These are phyloP conservation scores for Skeletonema marinoi DNA, from an alignment of 108 stramenopile species.

Conservation along the genomic window DNA sequence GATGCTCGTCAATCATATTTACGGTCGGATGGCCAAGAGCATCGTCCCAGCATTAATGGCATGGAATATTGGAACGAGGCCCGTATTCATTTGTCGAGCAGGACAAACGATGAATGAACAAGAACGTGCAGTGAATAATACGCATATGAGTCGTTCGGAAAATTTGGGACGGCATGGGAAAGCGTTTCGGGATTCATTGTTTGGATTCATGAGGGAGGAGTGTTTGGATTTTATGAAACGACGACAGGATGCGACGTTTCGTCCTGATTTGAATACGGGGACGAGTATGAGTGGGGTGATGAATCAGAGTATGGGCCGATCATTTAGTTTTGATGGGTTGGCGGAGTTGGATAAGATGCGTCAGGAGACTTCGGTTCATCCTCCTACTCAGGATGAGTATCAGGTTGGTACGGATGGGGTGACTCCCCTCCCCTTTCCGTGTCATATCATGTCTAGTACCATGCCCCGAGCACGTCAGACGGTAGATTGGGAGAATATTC, in stretches of 20 bases:
- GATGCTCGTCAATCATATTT: conserved; percentile 66
- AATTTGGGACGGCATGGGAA: conserved; percentile 64
- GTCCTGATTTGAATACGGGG: conserved; percentile 46
- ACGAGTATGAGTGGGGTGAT: conserved; percentile 67
- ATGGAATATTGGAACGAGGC: conserved; percentile 90
- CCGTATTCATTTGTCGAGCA: conserved; percentile 84
- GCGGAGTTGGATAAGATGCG: not conserved
- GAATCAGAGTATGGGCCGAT: conserved; percentile 13
- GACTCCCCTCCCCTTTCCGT: conserved; percentile 62
- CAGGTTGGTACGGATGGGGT: conserved; percentile 35
- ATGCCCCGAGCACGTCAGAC: conserved; percentile 90
- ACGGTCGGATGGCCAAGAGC: conserved; percentile 87
- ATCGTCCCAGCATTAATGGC: conserved; percentile 90
- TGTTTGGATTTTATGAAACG: conserved; percentile 60
- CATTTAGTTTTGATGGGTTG: conserved; percentile 1
- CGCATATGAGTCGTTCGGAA: conserved; percentile 52
- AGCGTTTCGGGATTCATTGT: conserved; percentile 74
- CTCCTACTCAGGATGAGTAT: conserved; percentile 1
- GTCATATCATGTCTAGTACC: conserved; percentile 70
- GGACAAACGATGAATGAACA: conserved; percentile 70
- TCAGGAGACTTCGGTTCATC: not conserved
- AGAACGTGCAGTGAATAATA: conserved; percentile 24
- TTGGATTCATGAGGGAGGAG: conserved; percentile 67
- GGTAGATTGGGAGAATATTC: conserved; percentile 58
- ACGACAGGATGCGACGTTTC: conserved; percentile 46